Conservation (phyloP, 306 rosid species). For the Morella rubra region DNA sequence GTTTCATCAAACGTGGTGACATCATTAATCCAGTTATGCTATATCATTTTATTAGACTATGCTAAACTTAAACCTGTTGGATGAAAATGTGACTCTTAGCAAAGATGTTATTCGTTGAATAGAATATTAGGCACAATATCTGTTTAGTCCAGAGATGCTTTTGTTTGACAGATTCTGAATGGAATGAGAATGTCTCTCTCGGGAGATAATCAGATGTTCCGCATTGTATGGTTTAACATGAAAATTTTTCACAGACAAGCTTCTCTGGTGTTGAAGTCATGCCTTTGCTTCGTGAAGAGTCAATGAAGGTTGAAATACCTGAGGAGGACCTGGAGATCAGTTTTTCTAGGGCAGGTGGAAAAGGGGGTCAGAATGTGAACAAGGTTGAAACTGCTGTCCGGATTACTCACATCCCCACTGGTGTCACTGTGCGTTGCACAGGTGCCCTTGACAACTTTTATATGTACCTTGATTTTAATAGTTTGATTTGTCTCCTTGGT, state of each 20-base stretch:
- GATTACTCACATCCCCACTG: constrained; percentile 95
- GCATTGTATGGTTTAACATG: constrained; percentile 7
- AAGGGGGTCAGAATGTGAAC: constrained; percentile 97
- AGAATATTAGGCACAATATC: neutral
- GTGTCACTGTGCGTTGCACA: constrained; percentile 93
- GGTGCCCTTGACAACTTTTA: constrained; percentile 41
- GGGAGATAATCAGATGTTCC: constrained; percentile 8
- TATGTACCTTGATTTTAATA: neutral
- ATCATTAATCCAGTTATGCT: neutral
- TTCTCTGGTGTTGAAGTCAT: constrained; percentile 94
- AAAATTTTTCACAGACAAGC: constrained; percentile 64
- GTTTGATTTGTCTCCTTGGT: neutral
- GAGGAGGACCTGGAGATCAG: constrained; percentile 92
- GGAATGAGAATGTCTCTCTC: neutral
- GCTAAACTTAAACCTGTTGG: neutral
- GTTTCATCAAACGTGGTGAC: neutral
- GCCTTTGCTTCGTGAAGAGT: constrained; percentile 97
- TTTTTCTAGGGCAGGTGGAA: constrained; percentile 94
- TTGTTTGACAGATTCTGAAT: neutral
- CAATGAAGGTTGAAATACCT: constrained; percentile 78
- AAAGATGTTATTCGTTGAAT: neutral
- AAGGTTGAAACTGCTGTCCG: constrained; percentile 98
- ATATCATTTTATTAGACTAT: neutral
- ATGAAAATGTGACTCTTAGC: neutral
- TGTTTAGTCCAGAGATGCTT: neutral